Percentiles rank a stretch among this genome's conserved stretches.
Conservation (phyloP, 352 stramenopile genomes). For the Globisporangium heterothallicum region DNA sequence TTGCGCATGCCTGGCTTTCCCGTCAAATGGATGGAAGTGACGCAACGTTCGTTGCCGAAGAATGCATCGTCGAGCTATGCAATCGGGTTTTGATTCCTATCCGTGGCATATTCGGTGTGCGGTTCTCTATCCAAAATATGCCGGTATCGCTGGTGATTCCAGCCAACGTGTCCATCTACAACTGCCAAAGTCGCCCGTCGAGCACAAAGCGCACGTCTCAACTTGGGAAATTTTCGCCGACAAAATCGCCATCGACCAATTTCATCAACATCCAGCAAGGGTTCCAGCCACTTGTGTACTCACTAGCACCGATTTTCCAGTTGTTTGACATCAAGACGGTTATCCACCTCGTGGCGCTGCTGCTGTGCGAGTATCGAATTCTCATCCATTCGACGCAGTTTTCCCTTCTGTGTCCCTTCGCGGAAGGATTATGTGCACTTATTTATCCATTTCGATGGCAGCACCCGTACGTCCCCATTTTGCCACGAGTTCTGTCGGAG, state of each 20-base stretch:
- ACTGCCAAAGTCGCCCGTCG: background rate
- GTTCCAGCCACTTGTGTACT: conserved; percentile 69
- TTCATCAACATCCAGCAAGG: conserved; percentile 46
- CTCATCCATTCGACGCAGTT: conserved; percentile 76
- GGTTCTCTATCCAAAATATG: conserved; percentile 34
- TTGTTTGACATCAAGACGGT: conserved; percentile 72
- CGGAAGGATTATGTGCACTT: conserved; percentile 68
- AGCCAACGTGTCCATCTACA: conserved; percentile 54
- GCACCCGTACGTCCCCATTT: conserved; percentile 79
- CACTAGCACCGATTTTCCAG: conserved; percentile 60
- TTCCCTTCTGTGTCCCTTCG: conserved; percentile 65
- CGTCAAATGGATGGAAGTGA: background rate
- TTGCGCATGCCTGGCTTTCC: conserved; percentile 48
- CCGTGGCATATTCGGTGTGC: conserved; percentile 58
- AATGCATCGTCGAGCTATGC: conserved; percentile 46
- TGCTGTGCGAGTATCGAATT: conserved; percentile 76
- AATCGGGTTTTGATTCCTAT: conserved; percentile 53
- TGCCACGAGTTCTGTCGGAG: conserved; percentile 74
- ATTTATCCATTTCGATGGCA: conserved; percentile 86
- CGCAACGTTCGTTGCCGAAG: conserved; percentile 16
- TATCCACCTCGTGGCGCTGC: conserved; percentile 55
- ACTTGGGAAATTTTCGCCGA: conserved; percentile 26
- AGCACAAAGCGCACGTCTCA: conserved; percentile 5
- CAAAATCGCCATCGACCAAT: conserved; percentile 31
- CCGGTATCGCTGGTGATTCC: conserved; percentile 44